Evolutionary conservation across 305 asterid genomes (phyloP), one percentile per base, ranked within the genome.

Genomic region (Euphrasia arctica): DNA sequence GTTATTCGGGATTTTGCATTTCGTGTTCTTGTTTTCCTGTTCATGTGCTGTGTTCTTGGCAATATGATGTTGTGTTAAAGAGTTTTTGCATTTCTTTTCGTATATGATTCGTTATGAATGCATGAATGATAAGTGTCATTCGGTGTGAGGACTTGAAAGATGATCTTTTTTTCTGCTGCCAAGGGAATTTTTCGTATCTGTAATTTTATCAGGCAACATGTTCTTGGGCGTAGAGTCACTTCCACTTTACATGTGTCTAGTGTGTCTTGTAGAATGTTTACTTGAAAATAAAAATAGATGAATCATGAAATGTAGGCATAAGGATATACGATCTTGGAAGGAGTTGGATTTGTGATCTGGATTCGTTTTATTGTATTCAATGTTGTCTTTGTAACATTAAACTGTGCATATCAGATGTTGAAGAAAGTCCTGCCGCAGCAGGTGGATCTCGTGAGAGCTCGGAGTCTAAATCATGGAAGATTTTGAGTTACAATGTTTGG

Each of bases 401-500:
- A 4, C 13, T 43, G 13, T 39, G 43, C 43, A 39, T 39, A 39
- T 39, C 10, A 39, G 43, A 39, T 39, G 43, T 39, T 39, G 9
- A 39, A 39, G 43, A 39, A 39, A 39, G 9, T 9, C 10, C 66
- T 74, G 64, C 69, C 68, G 77, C 65, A 50, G 70, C 77, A 52
- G 79, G 75, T 59, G 80, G 71, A 54, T 57, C 76, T 72, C 34
- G 64, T 55, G 11, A 59, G 67, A 59, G 58, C 42, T 76, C 74
- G 0, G 68, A 68, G 43, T 52, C 79, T 47, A 79, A 62, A 58
- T 63, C 74, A 15, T 78, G 83, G 85, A 93, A 90, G 85, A 65
- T 93, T 67, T 62, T 93, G 85, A 88, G 83, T 76, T 93, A 93
- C 63, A 93, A 93, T 68, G 75, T 90, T 56, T 93, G 99, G 99